Base-by-base conservation (phyloP, 495 filamentous ascomycete species). In the Podospora pseudocomata region DNA sequence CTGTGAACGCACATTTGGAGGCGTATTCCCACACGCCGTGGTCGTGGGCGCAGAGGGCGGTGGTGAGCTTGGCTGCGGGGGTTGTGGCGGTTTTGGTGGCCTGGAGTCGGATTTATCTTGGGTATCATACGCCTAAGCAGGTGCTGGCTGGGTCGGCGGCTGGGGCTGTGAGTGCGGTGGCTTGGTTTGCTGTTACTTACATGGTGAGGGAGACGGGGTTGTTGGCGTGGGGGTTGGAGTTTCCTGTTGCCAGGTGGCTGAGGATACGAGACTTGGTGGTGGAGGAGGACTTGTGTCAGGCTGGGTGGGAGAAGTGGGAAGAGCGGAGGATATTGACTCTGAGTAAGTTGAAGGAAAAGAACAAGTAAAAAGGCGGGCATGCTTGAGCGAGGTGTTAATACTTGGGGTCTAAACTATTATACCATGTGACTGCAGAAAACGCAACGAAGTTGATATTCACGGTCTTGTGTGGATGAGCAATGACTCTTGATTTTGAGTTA, bases 301-400 rank as follows among this genome's bases (percentile, higher is more conserved):
- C 93, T 57, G 95, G 95, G 27, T 98, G 95, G 95, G 91, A 91
- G 79, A 89, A 90, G 76, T 98, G 93, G 94, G 88, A 93, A 80
- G 69, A 27, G 28, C 65, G 66, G 66, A 73, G 72, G 68, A 27
- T 18, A 49, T 11, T 34, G 27, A 54, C 28, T 55, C 6, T 66
- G 62, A 64, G 63, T 53, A 64, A 67, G 34, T 32, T 59, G 19
- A 54, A 65, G 59, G 26, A 23, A n/a, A 70, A 30, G 30, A 44
- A 11, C 2, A 66, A 54, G 60, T 23, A 68, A 64, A 11, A 16
- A 16, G 39, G 39, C 2, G 39, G 39, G 13, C 9, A 49, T 49
- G 39, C 9, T 49, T 13, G 39, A 49, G 39, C 9, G 7, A 16
- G 7, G 39, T 49, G 13, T 49, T 13, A 11, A 13, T 49, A 49